phyloP scores from a whole-genome alignment of 495 filamentous ascomycete species.

The Aspergillus conjunctus region DNA sequence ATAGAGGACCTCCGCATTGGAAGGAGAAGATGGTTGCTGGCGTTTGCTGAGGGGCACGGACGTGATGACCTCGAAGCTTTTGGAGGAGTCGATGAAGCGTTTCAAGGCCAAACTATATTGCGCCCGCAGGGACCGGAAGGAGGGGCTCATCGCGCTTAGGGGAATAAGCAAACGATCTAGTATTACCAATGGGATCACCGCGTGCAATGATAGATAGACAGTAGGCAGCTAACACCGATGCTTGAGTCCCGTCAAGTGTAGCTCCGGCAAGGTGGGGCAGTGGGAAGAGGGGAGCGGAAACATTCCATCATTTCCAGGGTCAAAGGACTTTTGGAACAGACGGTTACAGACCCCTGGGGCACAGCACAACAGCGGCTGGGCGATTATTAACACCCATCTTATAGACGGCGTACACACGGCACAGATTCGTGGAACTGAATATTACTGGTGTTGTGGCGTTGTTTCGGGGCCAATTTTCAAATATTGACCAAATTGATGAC shows the following conservation, averaged over 20 bases:
- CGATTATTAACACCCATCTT: background rate
- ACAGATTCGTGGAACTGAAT: background rate
- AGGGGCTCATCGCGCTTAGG: constrained; percentile 28
- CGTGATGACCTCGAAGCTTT: constrained; percentile 61
- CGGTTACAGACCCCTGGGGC: background rate
- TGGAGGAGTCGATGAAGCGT: constrained; percentile 57
- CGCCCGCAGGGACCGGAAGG: constrained; percentile 40
- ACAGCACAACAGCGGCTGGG: background rate
- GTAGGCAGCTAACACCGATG: background rate
- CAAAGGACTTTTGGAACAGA: background rate
- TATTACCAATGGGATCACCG: background rate
- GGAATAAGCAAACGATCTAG: background rate
- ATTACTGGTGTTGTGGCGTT: background rate
- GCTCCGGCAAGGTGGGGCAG: background rate
- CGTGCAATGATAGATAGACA: background rate
- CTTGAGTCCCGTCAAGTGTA: background rate
- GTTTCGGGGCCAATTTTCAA: background rate
- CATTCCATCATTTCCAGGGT: background rate
- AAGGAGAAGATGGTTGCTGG: constrained; percentile 24
- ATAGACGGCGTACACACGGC: constrained; percentile 1
- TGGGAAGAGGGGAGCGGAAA: too few relatives aligned
- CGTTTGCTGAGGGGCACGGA: constrained; percentile 46
- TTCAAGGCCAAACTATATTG: constrained; percentile 52
- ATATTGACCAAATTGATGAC: background rate
- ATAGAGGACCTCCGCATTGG: constrained; percentile 57